phyloP scores from a whole-genome alignment of 2,329 filamentous ascomycete species.

The Paraphoma sp. region DNA sequence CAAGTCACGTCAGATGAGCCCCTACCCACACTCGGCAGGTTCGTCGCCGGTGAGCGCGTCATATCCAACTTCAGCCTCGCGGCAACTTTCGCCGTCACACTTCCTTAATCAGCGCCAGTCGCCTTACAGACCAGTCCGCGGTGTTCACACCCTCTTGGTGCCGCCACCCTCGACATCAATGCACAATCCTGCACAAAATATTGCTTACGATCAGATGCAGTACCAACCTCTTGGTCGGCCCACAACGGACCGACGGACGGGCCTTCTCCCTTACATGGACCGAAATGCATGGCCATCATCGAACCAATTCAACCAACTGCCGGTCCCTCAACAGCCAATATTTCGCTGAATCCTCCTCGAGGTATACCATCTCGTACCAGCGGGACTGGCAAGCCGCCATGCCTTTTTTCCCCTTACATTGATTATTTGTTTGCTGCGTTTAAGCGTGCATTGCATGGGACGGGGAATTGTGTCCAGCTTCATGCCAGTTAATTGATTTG shows the following conservation, averaged over 20 bases:
- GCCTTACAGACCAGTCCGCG: constrained; percentile 88
- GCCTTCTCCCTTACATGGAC: constrained; percentile 54
- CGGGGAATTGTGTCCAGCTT: constrained; percentile 20
- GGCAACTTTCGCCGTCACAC: constrained; percentile 82
- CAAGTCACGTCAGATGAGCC: constrained; percentile 59
- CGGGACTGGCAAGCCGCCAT: background rate
- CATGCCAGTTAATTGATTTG: constrained; percentile 20
- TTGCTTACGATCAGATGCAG: constrained; percentile 58
- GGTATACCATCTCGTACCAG: constrained; percentile 3
- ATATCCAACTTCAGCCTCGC: constrained; percentile 67
- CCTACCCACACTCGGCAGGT: constrained; percentile 60
- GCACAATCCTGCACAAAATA: constrained; percentile 58
- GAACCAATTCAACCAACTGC: constrained; percentile 49
- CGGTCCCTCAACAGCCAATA: constrained; percentile 45
- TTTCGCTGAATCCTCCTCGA: constrained; percentile 37
- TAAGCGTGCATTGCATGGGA: constrained; percentile 46
- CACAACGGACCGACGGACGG: constrained; percentile 52
- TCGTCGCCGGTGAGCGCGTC: constrained; percentile 75
- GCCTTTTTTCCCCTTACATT: constrained; percentile 13
- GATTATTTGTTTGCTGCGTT: constrained; percentile 38
- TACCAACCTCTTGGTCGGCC: constrained; percentile 58
- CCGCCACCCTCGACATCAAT: constrained; percentile 82
- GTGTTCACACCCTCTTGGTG: constrained; percentile 89
- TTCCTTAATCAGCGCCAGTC: constrained; percentile 89
- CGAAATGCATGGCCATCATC: constrained; percentile 46